phyloP scores from a whole-genome alignment of 768 basidiomycete genomes.

The Agrocybe pediades region DNA sequence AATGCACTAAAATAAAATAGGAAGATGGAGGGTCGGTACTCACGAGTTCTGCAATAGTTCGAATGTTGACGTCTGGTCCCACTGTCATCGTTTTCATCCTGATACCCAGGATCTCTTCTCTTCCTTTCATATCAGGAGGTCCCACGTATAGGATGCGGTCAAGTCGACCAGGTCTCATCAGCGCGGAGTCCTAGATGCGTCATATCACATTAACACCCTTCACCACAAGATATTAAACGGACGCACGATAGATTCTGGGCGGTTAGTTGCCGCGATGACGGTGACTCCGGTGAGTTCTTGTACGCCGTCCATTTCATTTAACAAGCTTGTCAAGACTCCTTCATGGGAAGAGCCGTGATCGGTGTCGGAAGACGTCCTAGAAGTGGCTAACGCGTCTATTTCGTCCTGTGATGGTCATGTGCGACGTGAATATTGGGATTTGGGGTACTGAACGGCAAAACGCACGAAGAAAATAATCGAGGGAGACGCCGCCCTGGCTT shows the following conservation, averaged over 20 bases:
- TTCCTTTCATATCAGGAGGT: constrained; percentile 78
- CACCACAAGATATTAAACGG: not conserved
- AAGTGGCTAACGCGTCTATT: constrained; percentile 89
- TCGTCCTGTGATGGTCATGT: constrained; percentile 75
- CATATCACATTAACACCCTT: not conserved
- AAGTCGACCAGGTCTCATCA: constrained; percentile 93
- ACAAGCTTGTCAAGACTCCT: constrained; percentile 87
- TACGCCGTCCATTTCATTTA: constrained; percentile 99
- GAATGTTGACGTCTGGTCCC: constrained; percentile 65
- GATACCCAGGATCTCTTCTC: constrained; percentile 86
- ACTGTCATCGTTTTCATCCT: constrained; percentile 80
- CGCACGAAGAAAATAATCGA: constrained; percentile 94
- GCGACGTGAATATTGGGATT: not conserved
- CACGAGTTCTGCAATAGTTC: constrained; percentile 72
- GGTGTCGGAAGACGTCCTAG: constrained; percentile 63
- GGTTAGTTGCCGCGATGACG: constrained; percentile 92
- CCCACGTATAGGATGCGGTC: constrained; percentile 95
- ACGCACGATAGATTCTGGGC: constrained; percentile 83
- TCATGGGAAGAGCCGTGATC: constrained; percentile 67
- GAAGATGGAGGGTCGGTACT: constrained; percentile 17
- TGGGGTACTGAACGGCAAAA: not conserved
- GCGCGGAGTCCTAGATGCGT: constrained; percentile 88
- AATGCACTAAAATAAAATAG: too few relatives aligned
- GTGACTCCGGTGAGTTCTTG: constrained; percentile 96
- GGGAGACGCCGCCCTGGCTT: constrained; percentile 91